Conservation (phyloP, 441 rosid species). For the Gossypium davidsonii region DNA sequence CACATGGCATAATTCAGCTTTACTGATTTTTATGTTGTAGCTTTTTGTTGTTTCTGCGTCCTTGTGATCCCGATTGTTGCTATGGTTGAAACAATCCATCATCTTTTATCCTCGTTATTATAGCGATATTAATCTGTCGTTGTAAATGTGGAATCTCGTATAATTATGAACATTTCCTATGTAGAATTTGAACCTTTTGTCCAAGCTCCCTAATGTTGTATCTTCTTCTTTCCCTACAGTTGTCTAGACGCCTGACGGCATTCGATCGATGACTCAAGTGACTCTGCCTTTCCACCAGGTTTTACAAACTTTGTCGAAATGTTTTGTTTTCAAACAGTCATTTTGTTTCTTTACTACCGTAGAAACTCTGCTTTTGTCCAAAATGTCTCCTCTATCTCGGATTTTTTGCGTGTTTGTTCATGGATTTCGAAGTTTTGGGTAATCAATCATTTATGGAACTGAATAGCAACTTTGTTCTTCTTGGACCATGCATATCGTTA, state of each 20-base stretch:
- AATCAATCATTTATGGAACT: neutral
- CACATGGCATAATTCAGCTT: neutral
- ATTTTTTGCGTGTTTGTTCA: conserved; percentile 10
- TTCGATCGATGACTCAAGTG: neutral
- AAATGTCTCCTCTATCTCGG: neutral
- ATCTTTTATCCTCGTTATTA: neutral
- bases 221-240: conserved; percentile 7
- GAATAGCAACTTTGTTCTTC: neutral
- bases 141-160: neutral
- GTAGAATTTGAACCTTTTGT: neutral
- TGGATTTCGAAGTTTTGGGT: neutral
- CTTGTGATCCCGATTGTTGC: too few species aligned
- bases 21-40: neutral
- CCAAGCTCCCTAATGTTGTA: neutral
- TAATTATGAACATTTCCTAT: neutral
- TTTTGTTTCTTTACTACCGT: conserved; percentile 18
- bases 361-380: conserved; percentile 15
- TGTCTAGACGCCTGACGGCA: conserved; percentile 12
- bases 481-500: neutral
- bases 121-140: neutral
- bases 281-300: neutral
- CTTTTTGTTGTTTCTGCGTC: too few species aligned
- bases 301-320: conserved; percentile 4
- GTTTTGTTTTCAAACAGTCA: conserved; percentile 16
- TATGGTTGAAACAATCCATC: too few species aligned